Conservation (phyloP, 164 flowering plant genomes). For the Sedum album region DNA sequence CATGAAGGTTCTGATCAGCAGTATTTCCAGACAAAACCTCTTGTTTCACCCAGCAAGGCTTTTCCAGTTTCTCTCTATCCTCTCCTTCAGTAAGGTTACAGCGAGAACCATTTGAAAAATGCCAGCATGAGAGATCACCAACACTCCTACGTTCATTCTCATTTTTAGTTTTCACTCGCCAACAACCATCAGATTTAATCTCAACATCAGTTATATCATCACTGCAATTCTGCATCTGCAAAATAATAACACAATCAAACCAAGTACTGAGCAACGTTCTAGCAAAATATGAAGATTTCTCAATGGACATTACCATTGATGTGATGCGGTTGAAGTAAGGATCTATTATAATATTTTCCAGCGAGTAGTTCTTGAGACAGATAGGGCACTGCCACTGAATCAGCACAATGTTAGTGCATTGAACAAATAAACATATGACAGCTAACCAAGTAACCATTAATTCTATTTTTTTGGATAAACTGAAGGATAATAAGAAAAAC, state of each 20-base stretch:
- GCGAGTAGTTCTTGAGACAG: conserved; percentile 80
- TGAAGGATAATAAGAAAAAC: neutral
- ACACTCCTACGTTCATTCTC: conserved; percentile 47
- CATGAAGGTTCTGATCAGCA: conserved; percentile 52
- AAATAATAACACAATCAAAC: conserved; percentile 8
- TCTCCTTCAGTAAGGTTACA: conserved; percentile 32
- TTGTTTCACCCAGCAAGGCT: no score
- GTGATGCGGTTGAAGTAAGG: conserved; percentile 90
- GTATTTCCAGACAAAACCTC: conserved; percentile 61
- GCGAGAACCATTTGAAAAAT: conserved; percentile 62
- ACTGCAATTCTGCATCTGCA: conserved; percentile 67
- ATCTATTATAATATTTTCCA: conserved; percentile 83
- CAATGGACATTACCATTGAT: conserved; percentile 40
- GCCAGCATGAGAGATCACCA: conserved; percentile 72
- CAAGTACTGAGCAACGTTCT: neutral
- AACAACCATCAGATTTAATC: conserved; percentile 91
- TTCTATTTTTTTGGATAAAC: no score
- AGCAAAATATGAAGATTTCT: neutral
- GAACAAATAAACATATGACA: neutral
- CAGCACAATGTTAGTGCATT: conserved; percentile 1
- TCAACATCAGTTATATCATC: conserved; percentile 92
- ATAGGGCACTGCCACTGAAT: conserved; percentile 99
- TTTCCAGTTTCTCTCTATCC: conserved; percentile 34
- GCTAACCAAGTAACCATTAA: neutral
- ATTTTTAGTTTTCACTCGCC: conserved; percentile 68